These are phyloP conservation scores for Nectriaceae sp. DNA, from an alignment of 2,329 filamentous ascomycete species.

Conservation along the genomic window DNA sequence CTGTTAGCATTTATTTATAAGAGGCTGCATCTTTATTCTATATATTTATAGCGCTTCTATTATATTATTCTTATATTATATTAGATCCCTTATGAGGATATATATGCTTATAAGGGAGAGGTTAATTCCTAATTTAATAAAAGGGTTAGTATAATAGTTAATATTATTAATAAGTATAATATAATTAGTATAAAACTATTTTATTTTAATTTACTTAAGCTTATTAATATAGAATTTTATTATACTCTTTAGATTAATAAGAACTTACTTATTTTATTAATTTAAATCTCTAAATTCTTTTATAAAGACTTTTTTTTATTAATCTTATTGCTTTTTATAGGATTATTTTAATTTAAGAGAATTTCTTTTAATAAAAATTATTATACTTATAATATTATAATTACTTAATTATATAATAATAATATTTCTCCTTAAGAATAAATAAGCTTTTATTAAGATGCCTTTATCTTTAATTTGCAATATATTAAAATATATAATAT, in stretches of 20 bases:
- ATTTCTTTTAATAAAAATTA: not conserved
- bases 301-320: not conserved
- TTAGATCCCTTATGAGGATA: constrained; percentile 51
- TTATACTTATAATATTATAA: not conserved
- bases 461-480: not conserved
- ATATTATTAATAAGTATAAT: constrained; percentile 51
- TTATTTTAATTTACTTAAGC: constrained; percentile 43
- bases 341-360: not conserved
- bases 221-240: constrained; percentile 46
- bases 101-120: constrained; percentile 48
- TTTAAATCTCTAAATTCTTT: not conserved
- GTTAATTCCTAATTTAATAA: constrained; percentile 48
- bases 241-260: constrained; percentile 30
- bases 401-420: not conserved
- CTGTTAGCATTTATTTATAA: not conserved
- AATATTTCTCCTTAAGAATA: not conserved
- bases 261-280: constrained; percentile 17
- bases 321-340: not conserved
- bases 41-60: not conserved
- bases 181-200: constrained; percentile 35
- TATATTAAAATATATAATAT: not conserved
- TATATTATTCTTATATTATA: constrained; percentile 10
- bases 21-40: not conserved
- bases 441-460: not conserved
- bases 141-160: constrained; percentile 44